Percentiles rank a stretch among this genome's conserved stretches.
phyloP scores from a whole-genome alignment of 164 flowering plant species.

The Saururus chinensis region DNA sequence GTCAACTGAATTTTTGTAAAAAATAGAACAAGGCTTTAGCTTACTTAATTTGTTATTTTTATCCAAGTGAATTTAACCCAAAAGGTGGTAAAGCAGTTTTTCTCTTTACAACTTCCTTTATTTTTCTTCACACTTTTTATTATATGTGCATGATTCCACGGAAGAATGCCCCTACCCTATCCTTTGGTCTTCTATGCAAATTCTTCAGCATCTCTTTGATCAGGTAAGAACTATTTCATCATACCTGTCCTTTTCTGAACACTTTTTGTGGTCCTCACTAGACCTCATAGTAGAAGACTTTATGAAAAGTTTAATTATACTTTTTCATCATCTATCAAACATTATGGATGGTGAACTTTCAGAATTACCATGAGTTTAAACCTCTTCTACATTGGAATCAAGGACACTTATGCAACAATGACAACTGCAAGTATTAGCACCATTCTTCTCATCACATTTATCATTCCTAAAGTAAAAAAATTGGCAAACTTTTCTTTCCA shows the following conservation, averaged over 20 bases:
- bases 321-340: no score
- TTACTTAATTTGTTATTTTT: no score
- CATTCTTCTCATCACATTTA: conserved; percentile 52
- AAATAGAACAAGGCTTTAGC: no score
- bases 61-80: no score
- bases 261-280: background rate
- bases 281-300: background rate
- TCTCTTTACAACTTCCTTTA: background rate
- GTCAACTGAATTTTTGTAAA: no score
- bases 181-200: conserved; percentile 25
- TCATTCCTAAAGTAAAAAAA: conserved; percentile 26
- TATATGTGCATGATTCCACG: conserved; percentile 10
- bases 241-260: background rate
- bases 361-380: conserved; percentile 57
- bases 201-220: conserved; percentile 35
- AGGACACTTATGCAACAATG: conserved; percentile 50
- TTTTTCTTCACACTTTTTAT: background rate
- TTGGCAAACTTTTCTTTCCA: no score
- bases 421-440: conserved; percentile 43
- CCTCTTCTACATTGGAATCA: conserved; percentile 39
- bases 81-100: background rate
- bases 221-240: conserved; percentile 28
- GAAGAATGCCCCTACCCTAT: conserved; percentile 26
- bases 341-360: no score
- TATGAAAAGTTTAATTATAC: no score